phyloP scores from a whole-genome alignment of 129 eudicot species.

The Mikania micrantha region DNA sequence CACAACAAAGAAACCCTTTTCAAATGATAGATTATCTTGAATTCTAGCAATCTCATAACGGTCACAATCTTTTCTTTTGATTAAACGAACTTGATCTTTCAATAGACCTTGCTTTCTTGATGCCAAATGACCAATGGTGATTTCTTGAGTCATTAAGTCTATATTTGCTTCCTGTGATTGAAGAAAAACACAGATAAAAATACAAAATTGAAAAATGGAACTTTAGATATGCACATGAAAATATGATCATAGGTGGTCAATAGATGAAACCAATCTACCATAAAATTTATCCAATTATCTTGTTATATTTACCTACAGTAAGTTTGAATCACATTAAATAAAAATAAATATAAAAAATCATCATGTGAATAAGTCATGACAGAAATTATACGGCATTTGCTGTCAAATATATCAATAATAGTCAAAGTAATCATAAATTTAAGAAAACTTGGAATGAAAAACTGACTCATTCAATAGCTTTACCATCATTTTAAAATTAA shows the following conservation, averaged over 20 bases:
- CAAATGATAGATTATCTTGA: constrained; percentile 67
- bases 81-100: constrained; percentile 74
- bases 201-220: not conserved
- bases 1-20: constrained; percentile 80
- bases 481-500: constrained; percentile 7
- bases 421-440: constrained; percentile 1
- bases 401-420: not conserved
- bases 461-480: constrained; percentile 11
- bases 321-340: not conserved
- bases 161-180: constrained; percentile 6
- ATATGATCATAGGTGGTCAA: not conserved
- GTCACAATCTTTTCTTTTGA: constrained; percentile 59
- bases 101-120: constrained; percentile 59
- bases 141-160: constrained; percentile 45
- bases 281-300: not conserved
- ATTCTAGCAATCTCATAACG: constrained; percentile 72
- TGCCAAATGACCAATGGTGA: constrained; percentile 26
- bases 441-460: not conserved
- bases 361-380: not conserved
- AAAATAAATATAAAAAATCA: not conserved
- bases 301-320: not conserved
- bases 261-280: constrained; percentile 8
- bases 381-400: not conserved
- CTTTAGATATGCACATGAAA: not conserved
- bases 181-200: not conserved